A percentile compares a stretch with the other conserved stretches of the same genome.
These are phyloP conservation scores for Pinus taeda DNA, from an alignment of 75 land plant genomes.

Conservation along the genomic window DNA sequence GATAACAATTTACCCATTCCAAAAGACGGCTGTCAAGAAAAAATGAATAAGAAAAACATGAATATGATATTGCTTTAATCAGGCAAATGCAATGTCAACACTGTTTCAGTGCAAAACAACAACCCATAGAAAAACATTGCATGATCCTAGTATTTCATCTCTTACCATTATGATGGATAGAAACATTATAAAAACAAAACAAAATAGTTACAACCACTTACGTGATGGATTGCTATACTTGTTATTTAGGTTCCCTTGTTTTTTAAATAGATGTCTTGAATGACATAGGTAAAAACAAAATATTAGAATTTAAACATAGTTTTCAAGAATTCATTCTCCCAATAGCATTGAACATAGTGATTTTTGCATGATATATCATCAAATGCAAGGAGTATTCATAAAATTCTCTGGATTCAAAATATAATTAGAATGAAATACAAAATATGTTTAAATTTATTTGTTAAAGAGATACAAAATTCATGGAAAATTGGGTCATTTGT, in stretches of 20 bases:
- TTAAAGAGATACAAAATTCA: neutral
- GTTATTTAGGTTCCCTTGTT: no score
- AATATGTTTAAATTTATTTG: no score
- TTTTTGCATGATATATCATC: neutral
- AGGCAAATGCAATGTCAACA: neutral
- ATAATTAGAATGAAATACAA: neutral
- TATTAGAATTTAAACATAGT: neutral
- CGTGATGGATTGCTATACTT: neutral
- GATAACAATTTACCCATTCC: no score
- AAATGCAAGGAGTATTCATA: neutral
- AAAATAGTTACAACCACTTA: neutral
- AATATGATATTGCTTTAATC: neutral
- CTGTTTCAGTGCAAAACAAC: no score
- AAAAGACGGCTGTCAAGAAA: neutral
- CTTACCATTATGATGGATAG: no score
- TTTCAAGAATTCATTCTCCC: neutral
- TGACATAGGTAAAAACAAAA: neutral
- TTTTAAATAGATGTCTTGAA: neutral
- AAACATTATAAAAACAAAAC: neutral
- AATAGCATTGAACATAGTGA: neutral
- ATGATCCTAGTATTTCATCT: no score
- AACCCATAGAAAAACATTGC: no score
- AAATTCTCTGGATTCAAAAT: neutral
- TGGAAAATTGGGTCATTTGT: neutral
- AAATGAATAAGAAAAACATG: neutral